Evolutionary conservation across 169 alveolate genomes (phyloP).

Genomic region (Eimeria necatrix): DNA sequence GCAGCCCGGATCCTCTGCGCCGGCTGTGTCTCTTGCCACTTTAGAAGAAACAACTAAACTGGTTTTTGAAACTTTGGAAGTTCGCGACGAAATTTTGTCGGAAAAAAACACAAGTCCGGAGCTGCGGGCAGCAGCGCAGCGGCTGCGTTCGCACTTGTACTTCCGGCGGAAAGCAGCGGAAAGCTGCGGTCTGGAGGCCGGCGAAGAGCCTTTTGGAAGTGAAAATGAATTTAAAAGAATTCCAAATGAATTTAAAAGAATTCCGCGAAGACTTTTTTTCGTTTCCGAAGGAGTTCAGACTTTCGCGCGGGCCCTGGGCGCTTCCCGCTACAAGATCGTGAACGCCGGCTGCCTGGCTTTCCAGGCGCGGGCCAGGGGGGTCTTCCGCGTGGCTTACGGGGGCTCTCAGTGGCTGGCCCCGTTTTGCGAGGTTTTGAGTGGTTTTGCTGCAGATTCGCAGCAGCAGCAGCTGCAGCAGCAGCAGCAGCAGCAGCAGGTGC

Average conservation of each 20-base stretch:
- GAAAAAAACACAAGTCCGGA: background rate
- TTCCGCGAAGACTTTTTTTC: constrained; percentile 17
- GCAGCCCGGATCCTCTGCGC: background rate
- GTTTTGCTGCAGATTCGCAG: background rate
- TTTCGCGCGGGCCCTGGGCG: constrained; percentile 4
- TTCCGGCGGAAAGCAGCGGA: background rate
- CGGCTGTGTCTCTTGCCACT: too few relatives aligned
- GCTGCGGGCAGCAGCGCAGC: background rate
- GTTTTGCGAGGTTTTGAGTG: background rate
- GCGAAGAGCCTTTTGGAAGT: too few relatives aligned
- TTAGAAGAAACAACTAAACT: background rate
- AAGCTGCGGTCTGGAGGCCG: background rate
- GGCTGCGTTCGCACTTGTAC: background rate
- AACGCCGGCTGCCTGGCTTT: constrained; percentile 68
- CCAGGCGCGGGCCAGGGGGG: constrained; percentile 14
- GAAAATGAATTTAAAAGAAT: too few relatives aligned
- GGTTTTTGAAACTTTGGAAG: background rate
- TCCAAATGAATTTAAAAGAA: too few relatives aligned
- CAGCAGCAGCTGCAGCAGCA: background rate
- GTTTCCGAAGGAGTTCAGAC: constrained; percentile 49
- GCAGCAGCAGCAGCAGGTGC: background rate
- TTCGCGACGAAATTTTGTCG: background rate
- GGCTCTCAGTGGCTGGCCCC: constrained; percentile 73
- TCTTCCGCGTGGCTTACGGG: constrained; percentile 49
- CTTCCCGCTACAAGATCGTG: constrained; percentile 51